These are phyloP conservation scores for Trichoderma arundinaceum DNA, from an alignment of 2,329 filamentous ascomycete species.

Conservation along the genomic window DNA sequence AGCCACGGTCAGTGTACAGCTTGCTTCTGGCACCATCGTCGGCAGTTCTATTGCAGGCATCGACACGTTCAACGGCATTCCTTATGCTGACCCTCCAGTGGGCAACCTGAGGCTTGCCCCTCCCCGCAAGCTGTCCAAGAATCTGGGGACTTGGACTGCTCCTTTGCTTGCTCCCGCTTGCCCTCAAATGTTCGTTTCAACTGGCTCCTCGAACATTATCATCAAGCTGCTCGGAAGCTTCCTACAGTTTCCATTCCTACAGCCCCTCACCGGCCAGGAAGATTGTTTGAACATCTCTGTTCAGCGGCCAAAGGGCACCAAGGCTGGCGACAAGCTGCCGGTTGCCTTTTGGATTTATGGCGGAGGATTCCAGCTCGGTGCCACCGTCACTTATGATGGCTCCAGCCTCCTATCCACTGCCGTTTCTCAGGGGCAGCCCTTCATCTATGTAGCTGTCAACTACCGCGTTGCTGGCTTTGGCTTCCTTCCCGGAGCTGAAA, in stretches of 20 bases:
- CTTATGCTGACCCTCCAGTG: conserved; percentile 73
- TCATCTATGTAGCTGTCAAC: conserved; percentile 78
- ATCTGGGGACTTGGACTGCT: conserved; percentile 66
- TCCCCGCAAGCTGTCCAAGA: conserved; percentile 61
- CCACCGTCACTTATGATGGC: conserved; percentile 59
- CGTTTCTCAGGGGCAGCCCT: conserved; percentile 54
- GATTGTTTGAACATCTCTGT: conserved; percentile 69
- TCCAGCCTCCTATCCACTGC: conserved; percentile 53
- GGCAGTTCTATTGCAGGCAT: conserved; percentile 55
- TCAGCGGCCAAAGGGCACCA: conserved; percentile 62
- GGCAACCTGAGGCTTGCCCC: conserved; percentile 71
- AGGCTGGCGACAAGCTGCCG: conserved; percentile 61
- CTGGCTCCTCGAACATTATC: conserved; percentile 49
- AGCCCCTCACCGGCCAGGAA: conserved; percentile 61
- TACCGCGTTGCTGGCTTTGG: conserved; percentile 78
- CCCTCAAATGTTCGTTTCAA: conserved; percentile 72
- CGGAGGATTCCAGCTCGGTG: conserved; percentile 66
- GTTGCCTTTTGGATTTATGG: conserved; percentile 76
- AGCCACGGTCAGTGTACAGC: conserved; percentile 58
- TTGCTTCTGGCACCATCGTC: conserved; percentile 62
- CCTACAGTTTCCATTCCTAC: conserved; percentile 62
- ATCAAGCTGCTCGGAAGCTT: conserved; percentile 55
- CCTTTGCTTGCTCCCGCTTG: conserved; percentile 66
- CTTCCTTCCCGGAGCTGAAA: conserved; percentile 72
- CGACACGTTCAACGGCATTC: conserved; percentile 76